Percentiles rank a stretch among this genome's conserved stretches.
Evolutionary conservation across 345 rosid genomes (phyloP).

Genomic region (Brassica carinata): DNA sequence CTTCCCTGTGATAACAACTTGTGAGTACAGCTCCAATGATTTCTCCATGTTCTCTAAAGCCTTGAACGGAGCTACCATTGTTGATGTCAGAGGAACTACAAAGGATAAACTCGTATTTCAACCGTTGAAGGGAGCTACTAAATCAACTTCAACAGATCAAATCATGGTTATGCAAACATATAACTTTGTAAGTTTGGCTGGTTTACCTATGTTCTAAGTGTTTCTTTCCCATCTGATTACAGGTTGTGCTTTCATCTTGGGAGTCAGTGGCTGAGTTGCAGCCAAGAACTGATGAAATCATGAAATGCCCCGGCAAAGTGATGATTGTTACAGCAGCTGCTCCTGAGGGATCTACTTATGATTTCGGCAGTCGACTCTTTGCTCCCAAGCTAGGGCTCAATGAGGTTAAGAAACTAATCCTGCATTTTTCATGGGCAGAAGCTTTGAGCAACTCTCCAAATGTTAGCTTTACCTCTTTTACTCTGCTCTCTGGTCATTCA

Average conservation of each 20-base stretch:
- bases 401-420: neutral
- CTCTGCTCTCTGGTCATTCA: conserved; percentile 25
- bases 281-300: conserved; percentile 54
- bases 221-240: neutral
- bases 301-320: conserved; percentile 53
- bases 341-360: conserved; percentile 42
- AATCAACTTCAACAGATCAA: conserved; percentile 42
- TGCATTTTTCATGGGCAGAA: neutral
- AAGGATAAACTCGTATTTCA: conserved; percentile 15
- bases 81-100: conserved; percentile 54
- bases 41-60: conserved; percentile 21
- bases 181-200: neutral
- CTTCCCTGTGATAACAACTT: conserved; percentile 48
- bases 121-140: conserved; percentile 49
- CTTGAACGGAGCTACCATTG: conserved; percentile 41
- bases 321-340: conserved; percentile 61
- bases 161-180: conserved; percentile 42
- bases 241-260: conserved; percentile 57
- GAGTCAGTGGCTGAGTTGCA: conserved; percentile 50
- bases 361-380: conserved; percentile 24
- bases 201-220: neutral
- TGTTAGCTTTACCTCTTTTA: neutral
- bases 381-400: conserved; percentile 33
- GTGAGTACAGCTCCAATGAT: conserved; percentile 44
- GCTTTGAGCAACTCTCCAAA: neutral